A percentile compares a stretch with the other conserved stretches of the same genome.
These are phyloP conservation scores for Colletotrichum tamarilloi DNA, from an alignment of 2,329 filamentous ascomycete species.

Conservation along the genomic window DNA sequence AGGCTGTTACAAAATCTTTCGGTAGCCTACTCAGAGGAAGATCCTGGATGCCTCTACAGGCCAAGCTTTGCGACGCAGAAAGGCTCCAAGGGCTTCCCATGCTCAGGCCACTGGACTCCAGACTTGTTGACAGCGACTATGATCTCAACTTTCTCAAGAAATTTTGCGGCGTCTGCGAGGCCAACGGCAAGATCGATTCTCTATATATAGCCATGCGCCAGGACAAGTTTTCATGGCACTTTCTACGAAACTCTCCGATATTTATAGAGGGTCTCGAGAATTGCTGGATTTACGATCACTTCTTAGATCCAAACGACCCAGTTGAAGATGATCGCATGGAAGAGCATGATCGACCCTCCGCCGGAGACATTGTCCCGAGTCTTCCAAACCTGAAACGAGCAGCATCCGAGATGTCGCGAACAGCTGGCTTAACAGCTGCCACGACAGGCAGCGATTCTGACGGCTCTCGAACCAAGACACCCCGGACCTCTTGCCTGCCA, in stretches of 20 bases:
- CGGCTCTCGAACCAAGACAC: conserved; percentile 48
- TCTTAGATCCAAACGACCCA: conserved; percentile 57
- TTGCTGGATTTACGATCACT: conserved; percentile 63
- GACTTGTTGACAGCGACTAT: conserved; percentile 55
- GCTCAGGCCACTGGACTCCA: conserved; percentile 63
- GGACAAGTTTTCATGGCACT: conserved; percentile 67
- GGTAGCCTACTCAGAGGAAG: conserved; percentile 59
- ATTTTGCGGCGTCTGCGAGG: conserved; percentile 67
- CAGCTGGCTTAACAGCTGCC: conserved; percentile 56
- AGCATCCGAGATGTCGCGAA: conserved; percentile 63
- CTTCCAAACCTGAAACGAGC: conserved; percentile 59
- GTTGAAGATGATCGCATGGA: conserved; percentile 50
- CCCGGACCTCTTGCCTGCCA: conserved; percentile 52
- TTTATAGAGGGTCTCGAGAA: conserved; percentile 65
- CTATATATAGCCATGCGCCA: conserved; percentile 68
- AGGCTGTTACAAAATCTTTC: conserved; percentile 62
- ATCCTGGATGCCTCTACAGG: conserved; percentile 68
- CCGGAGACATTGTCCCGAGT: conserved; percentile 57
- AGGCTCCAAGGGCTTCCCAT: conserved; percentile 67
- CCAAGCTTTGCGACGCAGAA: conserved; percentile 66
- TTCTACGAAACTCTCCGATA: conserved; percentile 58
- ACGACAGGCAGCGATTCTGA: conserved; percentile 45
- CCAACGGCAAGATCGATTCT: conserved; percentile 66
- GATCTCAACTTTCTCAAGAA: conserved; percentile 62
- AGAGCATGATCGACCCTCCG: conserved; percentile 53